Base-by-base conservation (phyloP, 1,139 yeast species). In the Sugiyamaella xylanicola region DNA sequence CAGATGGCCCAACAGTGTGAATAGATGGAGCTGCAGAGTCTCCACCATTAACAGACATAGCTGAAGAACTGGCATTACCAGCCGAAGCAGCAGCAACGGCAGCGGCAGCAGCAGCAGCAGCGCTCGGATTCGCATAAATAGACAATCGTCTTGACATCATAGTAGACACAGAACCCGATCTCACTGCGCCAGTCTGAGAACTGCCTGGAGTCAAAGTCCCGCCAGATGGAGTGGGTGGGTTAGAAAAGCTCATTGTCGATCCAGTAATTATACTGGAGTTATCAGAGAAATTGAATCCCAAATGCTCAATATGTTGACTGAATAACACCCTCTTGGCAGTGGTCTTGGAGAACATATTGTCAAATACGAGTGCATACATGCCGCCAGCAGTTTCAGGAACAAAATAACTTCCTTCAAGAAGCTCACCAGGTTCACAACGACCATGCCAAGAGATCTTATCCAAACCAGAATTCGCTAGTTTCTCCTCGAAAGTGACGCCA, bases 341-440 rank as follows among this genome's bases (percentile, higher is more conserved):
- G 45, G 86, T 89, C 66, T 89, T 90, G 40, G 96, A 86, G 63
- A 92, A 90, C 0, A 96, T 87, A 70, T 93, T 93, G 71, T 93
- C 98, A 68, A 93, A 86, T 16, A 93, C 86, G 68, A 93, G 86
- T 0, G 97, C 98, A 73, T 82, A 87, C 68, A 85, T 80, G 1
- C 89, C 88, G 9, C 63, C 69, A 9, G 51, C 43, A 39, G 74
- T 74, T 35, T 75, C 74, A 2, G 71, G 68, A 1, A 86, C 86
- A 19, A 77, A 78, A 59, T 85, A 77, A 37, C 78, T 75, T 0
- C 95, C 96, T 56, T 82, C 84, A 50, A 63, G 56, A 20, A 65
- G 56, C 50, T 70, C 73, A 46, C 68, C 68, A n/a, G 76, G 68
- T 19, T 63, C 65, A 55, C 76, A 68, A 22, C 72, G 67, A 35